These are phyloP conservation scores for Euphorbia celastroides DNA, from an alignment of 441 rosid species.

Conservation along the genomic window DNA sequence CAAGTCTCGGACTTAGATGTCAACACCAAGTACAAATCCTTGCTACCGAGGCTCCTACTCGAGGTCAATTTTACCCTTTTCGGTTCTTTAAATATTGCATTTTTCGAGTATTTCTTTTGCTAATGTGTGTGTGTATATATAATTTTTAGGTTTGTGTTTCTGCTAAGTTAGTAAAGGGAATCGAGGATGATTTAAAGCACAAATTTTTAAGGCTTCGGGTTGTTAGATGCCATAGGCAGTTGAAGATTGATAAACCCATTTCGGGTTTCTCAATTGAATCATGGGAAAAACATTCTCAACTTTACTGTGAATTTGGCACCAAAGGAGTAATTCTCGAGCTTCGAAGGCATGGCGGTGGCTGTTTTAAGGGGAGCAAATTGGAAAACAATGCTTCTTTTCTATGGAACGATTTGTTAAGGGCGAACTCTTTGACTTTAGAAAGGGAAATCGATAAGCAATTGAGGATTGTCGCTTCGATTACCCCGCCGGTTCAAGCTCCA, in stretches of 20 bases:
- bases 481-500: conserved; percentile 83
- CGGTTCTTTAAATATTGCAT: too few relatives aligned
- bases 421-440: conserved; percentile 46
- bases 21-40: conserved; percentile 65
- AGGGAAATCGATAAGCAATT: conserved; percentile 39
- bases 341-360: conserved; percentile 34
- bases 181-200: conserved; percentile 18
- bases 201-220: conserved; percentile 49
- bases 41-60: conserved; percentile 67
- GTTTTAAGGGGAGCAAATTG: conserved; percentile 38
- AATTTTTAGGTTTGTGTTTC: conserved; percentile 49
- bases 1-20: conserved; percentile 55
- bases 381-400: conserved; percentile 34
- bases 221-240: conserved; percentile 64
- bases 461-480: conserved; percentile 54
- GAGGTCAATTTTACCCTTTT: conserved; percentile 35
- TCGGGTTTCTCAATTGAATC: conserved; percentile 35
- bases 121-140: background rate
- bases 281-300: conserved; percentile 64
- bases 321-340: conserved; percentile 56
- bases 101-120: background rate
- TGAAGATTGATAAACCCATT: conserved; percentile 45
- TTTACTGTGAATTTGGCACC: conserved; percentile 81
- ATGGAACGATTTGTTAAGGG: conserved; percentile 79
- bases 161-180: conserved; percentile 37